Evolutionary conservation across 139 green algal species (phyloP).

Genomic region (Deuterostichococcus epilithicus): DNA sequence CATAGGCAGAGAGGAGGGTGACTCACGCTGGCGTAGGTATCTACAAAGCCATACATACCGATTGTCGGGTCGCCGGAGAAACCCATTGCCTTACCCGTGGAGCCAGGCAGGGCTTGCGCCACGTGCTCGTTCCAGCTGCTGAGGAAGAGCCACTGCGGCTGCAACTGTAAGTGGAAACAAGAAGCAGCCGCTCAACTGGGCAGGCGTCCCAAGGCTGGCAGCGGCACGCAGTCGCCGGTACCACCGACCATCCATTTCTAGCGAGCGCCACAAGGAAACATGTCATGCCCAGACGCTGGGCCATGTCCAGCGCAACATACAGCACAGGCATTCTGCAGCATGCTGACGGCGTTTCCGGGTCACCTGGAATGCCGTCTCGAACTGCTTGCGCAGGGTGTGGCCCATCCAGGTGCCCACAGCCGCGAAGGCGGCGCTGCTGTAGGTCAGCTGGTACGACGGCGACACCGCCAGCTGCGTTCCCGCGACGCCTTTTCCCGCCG

Average conservation of each 20-base stretch:
- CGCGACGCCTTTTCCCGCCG: too few relatives aligned
- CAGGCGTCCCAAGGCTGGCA: too few relatives aligned
- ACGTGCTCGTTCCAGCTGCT: not conserved
- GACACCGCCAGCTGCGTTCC: not conserved
- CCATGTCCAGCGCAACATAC: too few relatives aligned
- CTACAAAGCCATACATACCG: not conserved
- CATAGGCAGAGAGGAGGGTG: too few relatives aligned
- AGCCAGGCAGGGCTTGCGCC: not conserved
- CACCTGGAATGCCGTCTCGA: not conserved
- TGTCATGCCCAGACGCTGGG: too few relatives aligned
- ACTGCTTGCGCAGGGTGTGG: not conserved
- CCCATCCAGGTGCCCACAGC: not conserved
- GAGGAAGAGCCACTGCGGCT: not conserved
- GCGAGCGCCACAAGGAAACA: too few relatives aligned
- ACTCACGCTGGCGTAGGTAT: not conserved
- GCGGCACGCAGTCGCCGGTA: too few relatives aligned
- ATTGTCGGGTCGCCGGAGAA: not conserved
- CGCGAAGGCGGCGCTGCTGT: not conserved
- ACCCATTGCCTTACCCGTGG: not conserved
- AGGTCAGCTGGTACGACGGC: slow-evolving; percentile 1
- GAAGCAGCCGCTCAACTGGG: too few relatives aligned
- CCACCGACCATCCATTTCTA: too few relatives aligned
- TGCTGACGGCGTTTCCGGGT: too few relatives aligned
- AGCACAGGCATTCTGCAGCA: too few relatives aligned
- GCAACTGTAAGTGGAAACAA: not conserved